Evolutionary conservation across 2,329 filamentous ascomycete species (phyloP).

Genomic region (Pyrenophora teres): DNA sequence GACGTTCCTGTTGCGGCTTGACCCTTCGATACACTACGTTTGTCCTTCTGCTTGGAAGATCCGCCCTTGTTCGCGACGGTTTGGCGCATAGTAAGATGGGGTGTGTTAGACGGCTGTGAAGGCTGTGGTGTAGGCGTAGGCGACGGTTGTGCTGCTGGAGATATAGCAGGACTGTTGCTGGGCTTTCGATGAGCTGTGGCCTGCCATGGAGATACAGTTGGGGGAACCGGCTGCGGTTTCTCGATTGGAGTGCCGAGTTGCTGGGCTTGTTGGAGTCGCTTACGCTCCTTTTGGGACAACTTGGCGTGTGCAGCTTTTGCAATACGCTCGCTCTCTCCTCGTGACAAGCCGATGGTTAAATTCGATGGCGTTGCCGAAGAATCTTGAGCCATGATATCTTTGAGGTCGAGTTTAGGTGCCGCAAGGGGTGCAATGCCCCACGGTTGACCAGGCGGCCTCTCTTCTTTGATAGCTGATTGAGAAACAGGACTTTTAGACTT

Average conservation of each 20-base stretch:
- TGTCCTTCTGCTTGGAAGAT: slow-evolving; percentile 33
- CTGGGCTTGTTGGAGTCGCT: slow-evolving; percentile 57
- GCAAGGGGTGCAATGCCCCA: slow-evolving; percentile 62
- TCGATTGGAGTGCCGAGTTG: slow-evolving; percentile 38
- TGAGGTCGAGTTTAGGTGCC: slow-evolving; percentile 71
- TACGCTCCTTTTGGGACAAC: slow-evolving; percentile 90
- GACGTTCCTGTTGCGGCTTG: slow-evolving; percentile 15
- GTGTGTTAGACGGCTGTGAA: slow-evolving; percentile 43
- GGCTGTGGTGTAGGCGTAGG: slow-evolving; percentile 23
- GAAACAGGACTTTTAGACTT: slow-evolving; percentile 33
- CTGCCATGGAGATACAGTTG: slow-evolving; percentile 44
- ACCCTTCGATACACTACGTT: slow-evolving; percentile 20
- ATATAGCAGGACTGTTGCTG: slow-evolving; percentile 23
- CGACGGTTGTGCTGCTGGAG: slow-evolving; percentile 11
- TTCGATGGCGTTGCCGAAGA: slow-evolving; percentile 57
- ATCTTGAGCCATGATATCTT: slow-evolving; percentile 73
- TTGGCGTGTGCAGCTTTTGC: slow-evolving; percentile 57
- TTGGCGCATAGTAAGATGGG: slow-evolving; percentile 65
- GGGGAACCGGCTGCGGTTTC: slow-evolving; percentile 37
- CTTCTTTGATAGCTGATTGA: slow-evolving; percentile 24
- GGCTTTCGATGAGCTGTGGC: slow-evolving; percentile 39
- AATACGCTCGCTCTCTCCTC: slow-evolving; percentile 48
- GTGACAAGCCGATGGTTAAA: slow-evolving; percentile 57
- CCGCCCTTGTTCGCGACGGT: slow-evolving; percentile 53
- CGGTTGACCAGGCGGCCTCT: slow-evolving; percentile 47